Evolutionary conservation across 495 filamentous ascomycete species (phyloP), one percentile per base, ranked within the genome.

Genomic region (Talaromyces trachyspermus): DNA sequence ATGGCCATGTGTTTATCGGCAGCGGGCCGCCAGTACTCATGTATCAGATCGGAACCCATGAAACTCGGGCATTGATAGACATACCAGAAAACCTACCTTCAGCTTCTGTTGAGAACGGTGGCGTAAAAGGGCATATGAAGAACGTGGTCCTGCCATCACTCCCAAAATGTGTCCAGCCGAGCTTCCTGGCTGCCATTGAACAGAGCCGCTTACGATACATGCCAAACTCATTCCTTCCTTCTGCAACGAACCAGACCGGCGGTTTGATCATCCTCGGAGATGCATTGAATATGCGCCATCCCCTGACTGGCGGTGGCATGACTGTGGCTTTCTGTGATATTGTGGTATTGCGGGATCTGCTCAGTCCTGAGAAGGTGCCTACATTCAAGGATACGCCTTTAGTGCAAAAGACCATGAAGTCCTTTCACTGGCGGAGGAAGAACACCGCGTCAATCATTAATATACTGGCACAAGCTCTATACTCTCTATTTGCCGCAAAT

Each of bases 251-350:
- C 52, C 77, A 74, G 36, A 77, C 81, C 2, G 78, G 82, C 0
- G 92, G 92, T 9, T 68, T 96, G 51, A 69, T 95, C 27, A 67
- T 98, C 23, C 69, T 95, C 15, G 90, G 90, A 48, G 90, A 96
- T 65, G 90, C 90, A 6, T 81, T 91, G 70, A 96, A 96, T 67
- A 96, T 96, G 90, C 86, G 90, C 4, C 90, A 96, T 68, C 90
- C 90, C 0, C 70, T 96, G 10, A 96, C 90, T 0, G 90, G 90
- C 44, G 90, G 90, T 54, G 90, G 90, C 52, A 96, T 96, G 90
- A 95, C 90, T 0, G 90, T 96, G 0, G 90, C 87, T 3, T 81
- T 96, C 58, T 89, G 87, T 58, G 90, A 96, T 62, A 90, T 83
- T 1, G 76, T 88, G 6, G 63, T 90, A 0, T 71, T 96, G n/a